Evolutionary conservation across 176 grass and related monocot genomes (phyloP).

Genomic region (Carex parvula): DNA sequence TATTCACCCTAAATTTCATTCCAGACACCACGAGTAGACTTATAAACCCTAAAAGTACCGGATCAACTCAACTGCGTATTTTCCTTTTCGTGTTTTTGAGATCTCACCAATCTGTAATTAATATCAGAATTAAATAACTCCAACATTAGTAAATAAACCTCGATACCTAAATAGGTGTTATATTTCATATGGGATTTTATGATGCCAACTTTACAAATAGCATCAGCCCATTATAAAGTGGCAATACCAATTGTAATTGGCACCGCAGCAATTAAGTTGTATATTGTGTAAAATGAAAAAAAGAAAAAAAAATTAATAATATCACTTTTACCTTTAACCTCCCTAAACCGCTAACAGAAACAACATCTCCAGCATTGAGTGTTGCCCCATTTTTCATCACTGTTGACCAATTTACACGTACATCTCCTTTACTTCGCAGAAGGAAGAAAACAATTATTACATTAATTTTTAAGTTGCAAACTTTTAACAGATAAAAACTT

Average conservation of each 20-base stretch:
- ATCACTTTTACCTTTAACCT: conserved; percentile 63
- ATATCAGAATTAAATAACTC: background rate
- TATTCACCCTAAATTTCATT: background rate
- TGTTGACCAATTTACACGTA: conserved; percentile 74
- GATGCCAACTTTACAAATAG: background rate
- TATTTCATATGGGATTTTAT: background rate
- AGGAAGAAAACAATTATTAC: conserved; percentile 18
- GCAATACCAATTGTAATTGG: background rate
- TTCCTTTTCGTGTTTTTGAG: conserved; percentile 69
- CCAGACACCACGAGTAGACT: conserved; percentile 17
- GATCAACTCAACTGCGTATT: conserved; percentile 82
- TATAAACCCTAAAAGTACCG: conserved; percentile 52
- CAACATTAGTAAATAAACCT: background rate
- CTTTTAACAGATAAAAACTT: background rate
- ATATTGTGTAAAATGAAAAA: background rate
- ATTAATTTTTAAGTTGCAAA: background rate
- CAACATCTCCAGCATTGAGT: conserved; percentile 77
- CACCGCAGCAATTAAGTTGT: background rate
- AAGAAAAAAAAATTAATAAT: background rate
- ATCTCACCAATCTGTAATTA: conserved; percentile 80
- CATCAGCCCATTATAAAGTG: conserved; percentile 15
- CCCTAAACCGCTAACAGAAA: conserved; percentile 85
- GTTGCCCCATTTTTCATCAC: conserved; percentile 73
- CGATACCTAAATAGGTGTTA: background rate
- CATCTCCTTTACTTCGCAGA: conserved; percentile 68